A percentile compares a stretch with the other conserved stretches of the same genome.
These are phyloP conservation scores for Globisporangium sylvaticum DNA, from an alignment of 352 stramenopile genomes.

Conservation along the genomic window DNA sequence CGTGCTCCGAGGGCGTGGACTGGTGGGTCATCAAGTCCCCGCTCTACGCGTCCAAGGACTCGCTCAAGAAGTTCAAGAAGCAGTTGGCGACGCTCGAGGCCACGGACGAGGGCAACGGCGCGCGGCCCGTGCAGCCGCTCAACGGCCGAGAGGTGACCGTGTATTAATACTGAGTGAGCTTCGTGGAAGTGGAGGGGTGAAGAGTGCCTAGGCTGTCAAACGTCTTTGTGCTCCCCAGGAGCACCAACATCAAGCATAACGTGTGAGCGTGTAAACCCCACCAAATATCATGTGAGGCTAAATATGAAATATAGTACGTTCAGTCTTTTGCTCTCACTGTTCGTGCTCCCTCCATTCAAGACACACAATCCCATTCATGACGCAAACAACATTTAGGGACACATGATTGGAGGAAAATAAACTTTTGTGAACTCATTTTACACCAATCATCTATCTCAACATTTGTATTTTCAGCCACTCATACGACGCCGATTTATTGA, in stretches of 20 bases:
- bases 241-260: not conserved
- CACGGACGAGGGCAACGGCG: constrained; percentile 13
- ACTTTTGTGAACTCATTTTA: too few species aligned
- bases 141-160: constrained; percentile 11
- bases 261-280: not conserved
- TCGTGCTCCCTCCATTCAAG: not conserved
- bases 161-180: constrained; percentile 8
- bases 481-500: not conserved
- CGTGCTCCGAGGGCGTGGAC: constrained; percentile 47
- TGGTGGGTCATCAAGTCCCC: constrained; percentile 55
- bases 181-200: not conserved
- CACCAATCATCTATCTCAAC: not conserved
- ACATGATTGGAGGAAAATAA: not conserved
- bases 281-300: not conserved
- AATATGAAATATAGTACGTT: not conserved
- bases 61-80: constrained; percentile 16
- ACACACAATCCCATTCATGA: not conserved
- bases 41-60: constrained; percentile 1
- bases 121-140: constrained; percentile 16
- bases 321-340: not conserved
- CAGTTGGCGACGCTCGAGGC: constrained; percentile 14
- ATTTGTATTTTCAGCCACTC: not conserved
- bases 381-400: not conserved
- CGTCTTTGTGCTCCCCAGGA: not conserved
- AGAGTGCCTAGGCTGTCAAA: not conserved